phyloP scores from a whole-genome alignment of 2,329 filamentous ascomycete species.

The Colletotrichum somersetense region DNA sequence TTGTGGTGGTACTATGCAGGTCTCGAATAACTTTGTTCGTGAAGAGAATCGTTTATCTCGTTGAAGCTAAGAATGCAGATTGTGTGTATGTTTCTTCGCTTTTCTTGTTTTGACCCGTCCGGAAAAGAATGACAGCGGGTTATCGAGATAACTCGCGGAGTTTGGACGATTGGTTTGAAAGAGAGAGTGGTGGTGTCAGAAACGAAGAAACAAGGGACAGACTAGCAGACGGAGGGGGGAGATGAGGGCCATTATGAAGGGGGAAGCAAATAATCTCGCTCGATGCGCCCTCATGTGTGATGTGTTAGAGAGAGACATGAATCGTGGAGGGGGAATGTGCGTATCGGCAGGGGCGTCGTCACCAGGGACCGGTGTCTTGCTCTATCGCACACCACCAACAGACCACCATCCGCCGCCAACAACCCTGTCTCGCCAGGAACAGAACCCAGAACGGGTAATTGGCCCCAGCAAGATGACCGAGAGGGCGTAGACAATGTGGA shows the following conservation, averaged over 20 bases:
- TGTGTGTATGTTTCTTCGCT: background rate
- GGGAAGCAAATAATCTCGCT: constrained; percentile 33
- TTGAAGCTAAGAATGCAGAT: constrained; percentile 20
- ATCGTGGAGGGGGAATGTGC: constrained; percentile 1
- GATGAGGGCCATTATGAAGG: constrained; percentile 39
- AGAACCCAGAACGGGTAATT: constrained; percentile 30
- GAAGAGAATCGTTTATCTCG: constrained; percentile 25
- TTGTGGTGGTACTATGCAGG: background rate
- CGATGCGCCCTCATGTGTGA: constrained; percentile 17
- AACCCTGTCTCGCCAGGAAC: constrained; percentile 39
- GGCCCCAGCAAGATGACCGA: constrained; percentile 33
- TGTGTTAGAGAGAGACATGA: constrained; percentile 34
- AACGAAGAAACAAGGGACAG: constrained; percentile 5
- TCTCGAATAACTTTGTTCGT: constrained; percentile 9
- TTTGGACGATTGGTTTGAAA: constrained; percentile 36
- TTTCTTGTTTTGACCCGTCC: constrained; percentile 37
- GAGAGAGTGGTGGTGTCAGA: constrained; percentile 25
- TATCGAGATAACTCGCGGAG: constrained; percentile 38
- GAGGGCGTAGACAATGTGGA: constrained; percentile 25
- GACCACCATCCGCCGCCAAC: constrained; percentile 11
- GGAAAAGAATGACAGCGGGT: constrained; percentile 43
- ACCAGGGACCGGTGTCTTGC: constrained; percentile 14
- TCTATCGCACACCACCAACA: constrained; percentile 24
- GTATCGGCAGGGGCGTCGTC: constrained; percentile 31
- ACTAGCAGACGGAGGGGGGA: constrained; percentile 25